Base-by-base conservation (phyloP, 148 eudicot genomes). In the Dianthus caryophyllus region DNA sequence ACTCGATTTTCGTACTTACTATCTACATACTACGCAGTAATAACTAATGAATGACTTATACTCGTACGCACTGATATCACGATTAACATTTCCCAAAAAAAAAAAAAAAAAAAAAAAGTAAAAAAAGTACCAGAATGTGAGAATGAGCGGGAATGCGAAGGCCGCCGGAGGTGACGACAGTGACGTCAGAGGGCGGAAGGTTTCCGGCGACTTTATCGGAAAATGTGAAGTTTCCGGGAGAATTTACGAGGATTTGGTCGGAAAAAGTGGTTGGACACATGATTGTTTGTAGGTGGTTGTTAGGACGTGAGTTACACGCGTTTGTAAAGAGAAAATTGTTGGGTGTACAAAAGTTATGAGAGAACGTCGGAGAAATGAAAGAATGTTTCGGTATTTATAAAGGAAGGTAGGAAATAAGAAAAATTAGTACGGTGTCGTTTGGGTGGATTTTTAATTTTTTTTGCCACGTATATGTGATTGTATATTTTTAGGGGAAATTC, bases 141-240 rank as follows among this genome's bases (percentile, higher is more conserved):
- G 91, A 75, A 76, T 88, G 95, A 17, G 84, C 89, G 8, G 89
- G 85, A 44, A 91, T 86, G 65, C 80, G 83, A 1, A 56, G 50
- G 9, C 89, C 89, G 41, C 64, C 80, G 68, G 97, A 86, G 43
- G 91, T 80, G 65, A 83, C 44, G 36, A 91, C 67, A 0, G 60
- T 18, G 41, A 88, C 73, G 60, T 86, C 95, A 12, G 87, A 57
- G 15, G 77, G 76, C 10, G 82, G 80, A 9, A 75, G 50, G 7
- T 72, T 71, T 56, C 12, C 79, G 64, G 78, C 64, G 64, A 49
- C 18, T 49, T 57, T 17, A 43, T 70, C 77, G 73, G 79, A 43
- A 63, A 58, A 15, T 11, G 1, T 12, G 2, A 64, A 24, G 10
- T 76, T 9, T 2, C 39, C 50, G 10, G 36, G 13, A 27, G 48